Evolutionary conservation across 2,329 filamentous ascomycete genomes (phyloP), one percentile per base, ranked within the genome.

Genomic region (Botryosphaeria dothidea): DNA sequence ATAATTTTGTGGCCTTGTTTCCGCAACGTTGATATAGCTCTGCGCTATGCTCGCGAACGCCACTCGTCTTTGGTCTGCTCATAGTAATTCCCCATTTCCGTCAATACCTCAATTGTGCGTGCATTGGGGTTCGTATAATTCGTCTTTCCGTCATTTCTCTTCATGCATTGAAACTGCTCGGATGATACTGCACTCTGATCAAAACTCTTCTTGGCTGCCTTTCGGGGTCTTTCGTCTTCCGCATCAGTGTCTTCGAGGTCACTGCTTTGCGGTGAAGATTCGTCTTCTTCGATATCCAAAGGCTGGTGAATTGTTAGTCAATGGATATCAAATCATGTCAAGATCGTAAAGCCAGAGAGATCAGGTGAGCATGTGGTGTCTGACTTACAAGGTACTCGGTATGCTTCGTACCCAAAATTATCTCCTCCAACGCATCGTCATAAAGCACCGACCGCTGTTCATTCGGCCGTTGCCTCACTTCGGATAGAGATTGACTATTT

Each of bases 31-130:
- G 83, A 81, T 60, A 96, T 90, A 13, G 86, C 92, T 74, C 89
- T 91, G 36, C 92, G 88, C 74, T 97, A 97, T 4, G 90, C 89
- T 0, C 85, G 80, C 0, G 84, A 84, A 3, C 92, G 87, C 91
- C 92, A 97, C 38, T 87, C 84, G 71, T 97, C 93, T 43, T 88
- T 84, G n/a, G 86, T 86, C 6, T 88, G 84, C 4, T 85, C 85
- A 74, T 97, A 96, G 75, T 94, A 90, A 62, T 89, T 85, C 46
- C 86, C 84, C 91, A 97, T 93, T 69, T 90, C 83, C 70, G 92
- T 86, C 4, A 97, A 81, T 2, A 95, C 81, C 52, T 90, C 85
- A 58, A 97, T 93, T 0, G 91, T 96, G 13, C 85, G 81, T 1
- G 82, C 80, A 73, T 97, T 98, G 0, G 92, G 91, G 69, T 90